A percentile compares a stretch with the other conserved stretches of the same genome.
phyloP scores from a whole-genome alignment of 2,329 filamentous ascomycete genomes.

The Aotearoamyces nothofagi region DNA sequence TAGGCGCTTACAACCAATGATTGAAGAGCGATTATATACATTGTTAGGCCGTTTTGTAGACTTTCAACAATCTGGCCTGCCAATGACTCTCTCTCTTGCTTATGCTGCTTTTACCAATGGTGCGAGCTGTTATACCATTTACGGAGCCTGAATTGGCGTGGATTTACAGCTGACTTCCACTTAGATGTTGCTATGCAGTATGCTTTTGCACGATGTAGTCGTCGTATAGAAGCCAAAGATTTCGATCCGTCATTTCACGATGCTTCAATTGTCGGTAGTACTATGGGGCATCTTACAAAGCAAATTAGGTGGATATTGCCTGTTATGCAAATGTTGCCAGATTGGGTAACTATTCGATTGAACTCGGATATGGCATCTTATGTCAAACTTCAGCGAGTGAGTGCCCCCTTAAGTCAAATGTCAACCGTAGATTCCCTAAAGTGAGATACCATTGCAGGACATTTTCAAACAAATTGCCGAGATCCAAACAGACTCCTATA shows the following conservation, averaged over 20 bases:
- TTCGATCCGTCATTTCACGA: constrained; percentile 10
- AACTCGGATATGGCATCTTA: constrained; percentile 3
- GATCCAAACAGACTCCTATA: neutral
- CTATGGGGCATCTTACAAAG: constrained; percentile 7
- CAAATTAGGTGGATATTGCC: constrained; percentile 4
- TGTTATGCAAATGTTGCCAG: constrained; percentile 4
- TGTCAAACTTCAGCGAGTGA: neutral
- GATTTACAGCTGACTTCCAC: too few species aligned
- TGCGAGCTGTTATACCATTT: neutral
- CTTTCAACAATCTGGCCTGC: too few species aligned
- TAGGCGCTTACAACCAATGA: constrained; percentile 9
- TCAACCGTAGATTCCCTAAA: neutral
- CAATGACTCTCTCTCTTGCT: too few species aligned
- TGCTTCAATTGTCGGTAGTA: too few species aligned
- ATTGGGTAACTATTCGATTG: neutral
- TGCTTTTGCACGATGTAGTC: constrained; percentile 12
- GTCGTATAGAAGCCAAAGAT: constrained; percentile 10
- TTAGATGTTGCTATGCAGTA: constrained; percentile 18
- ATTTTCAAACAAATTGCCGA: neutral
- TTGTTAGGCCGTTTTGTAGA: too few species aligned
- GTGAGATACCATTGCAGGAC: neutral
- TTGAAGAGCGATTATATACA: constrained; percentile 10
- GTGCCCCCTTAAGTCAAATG: neutral
- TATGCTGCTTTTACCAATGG: constrained; percentile 8
- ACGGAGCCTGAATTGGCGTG: too few species aligned